phyloP scores from a whole-genome alignment of 352 stramenopile genomes.

The Detonula confervacea region DNA sequence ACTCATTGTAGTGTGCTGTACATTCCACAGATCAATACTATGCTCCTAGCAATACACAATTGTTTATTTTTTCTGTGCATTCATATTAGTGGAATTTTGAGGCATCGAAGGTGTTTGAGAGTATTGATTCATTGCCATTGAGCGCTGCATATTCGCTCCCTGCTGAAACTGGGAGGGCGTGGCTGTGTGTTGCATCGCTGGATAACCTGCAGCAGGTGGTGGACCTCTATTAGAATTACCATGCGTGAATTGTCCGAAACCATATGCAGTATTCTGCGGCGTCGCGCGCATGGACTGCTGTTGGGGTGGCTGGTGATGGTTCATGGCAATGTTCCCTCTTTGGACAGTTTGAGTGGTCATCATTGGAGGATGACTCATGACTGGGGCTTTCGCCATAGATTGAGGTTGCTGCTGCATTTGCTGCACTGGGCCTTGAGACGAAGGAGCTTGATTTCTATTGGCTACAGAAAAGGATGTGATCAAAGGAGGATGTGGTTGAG shows the following conservation, averaged over 20 bases:
- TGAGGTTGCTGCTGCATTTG: slow-evolving; percentile 11
- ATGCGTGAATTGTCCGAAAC: background rate
- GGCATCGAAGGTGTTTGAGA: background rate
- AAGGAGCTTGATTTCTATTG: background rate
- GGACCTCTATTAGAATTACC: background rate
- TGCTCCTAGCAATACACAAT: too few relatives aligned
- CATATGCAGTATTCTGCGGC: background rate
- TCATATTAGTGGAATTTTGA: too few relatives aligned
- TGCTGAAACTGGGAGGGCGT: background rate
- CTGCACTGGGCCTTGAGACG: background rate
- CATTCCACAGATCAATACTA: too few relatives aligned
- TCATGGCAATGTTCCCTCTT: background rate
- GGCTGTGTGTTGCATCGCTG: background rate
- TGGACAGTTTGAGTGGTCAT: background rate
- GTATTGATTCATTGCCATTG: background rate
- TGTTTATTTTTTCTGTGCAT: too few relatives aligned
- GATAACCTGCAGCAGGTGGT: background rate
- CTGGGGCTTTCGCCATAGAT: background rate
- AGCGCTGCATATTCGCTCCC: background rate
- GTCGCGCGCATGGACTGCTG: background rate
- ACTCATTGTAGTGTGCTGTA: too few relatives aligned
- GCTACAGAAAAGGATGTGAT: background rate
- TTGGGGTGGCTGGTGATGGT: slow-evolving; percentile 3
- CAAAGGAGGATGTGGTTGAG: background rate
- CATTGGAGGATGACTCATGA: background rate